Evolutionary conservation across 2,329 filamentous ascomycete species (phyloP).

Genomic region (Stemphylium lycopersici): DNA sequence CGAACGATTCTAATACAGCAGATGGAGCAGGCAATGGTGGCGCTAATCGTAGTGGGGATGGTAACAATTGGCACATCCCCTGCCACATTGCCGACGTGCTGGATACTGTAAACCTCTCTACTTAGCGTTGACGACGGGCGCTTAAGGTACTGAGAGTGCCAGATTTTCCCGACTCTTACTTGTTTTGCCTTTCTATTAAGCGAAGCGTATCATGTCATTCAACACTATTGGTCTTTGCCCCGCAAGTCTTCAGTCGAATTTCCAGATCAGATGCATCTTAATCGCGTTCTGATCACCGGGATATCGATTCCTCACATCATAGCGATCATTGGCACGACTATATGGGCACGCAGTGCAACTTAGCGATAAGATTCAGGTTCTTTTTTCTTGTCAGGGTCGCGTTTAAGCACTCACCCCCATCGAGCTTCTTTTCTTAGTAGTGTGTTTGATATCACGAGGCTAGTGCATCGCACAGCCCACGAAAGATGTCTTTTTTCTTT

Average conservation of each 20-base stretch:
- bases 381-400: background rate
- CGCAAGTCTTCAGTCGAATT: background rate
- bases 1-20: background rate
- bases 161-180: background rate
- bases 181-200: background rate
- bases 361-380: background rate
- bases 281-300: background rate
- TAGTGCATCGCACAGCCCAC: slow-evolving; percentile 11
- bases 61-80: background rate
- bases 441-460: slow-evolving; percentile 18
- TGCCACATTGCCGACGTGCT: background rate
- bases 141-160: background rate
- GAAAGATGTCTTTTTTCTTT: slow-evolving; percentile 1
- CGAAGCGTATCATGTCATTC: background rate
- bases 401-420: background rate
- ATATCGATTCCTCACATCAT: background rate
- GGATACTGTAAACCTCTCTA: background rate
- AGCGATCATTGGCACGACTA: background rate
- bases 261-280: background rate
- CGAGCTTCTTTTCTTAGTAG: slow-evolving; percentile 1
- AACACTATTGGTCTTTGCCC: too few relatives aligned
- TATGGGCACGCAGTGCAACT: background rate
- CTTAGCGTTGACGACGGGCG: background rate
- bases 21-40: background rate
- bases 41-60: background rate